Conservation (phyloP, 805 yeast genomes). For the Candida germanica region DNA sequence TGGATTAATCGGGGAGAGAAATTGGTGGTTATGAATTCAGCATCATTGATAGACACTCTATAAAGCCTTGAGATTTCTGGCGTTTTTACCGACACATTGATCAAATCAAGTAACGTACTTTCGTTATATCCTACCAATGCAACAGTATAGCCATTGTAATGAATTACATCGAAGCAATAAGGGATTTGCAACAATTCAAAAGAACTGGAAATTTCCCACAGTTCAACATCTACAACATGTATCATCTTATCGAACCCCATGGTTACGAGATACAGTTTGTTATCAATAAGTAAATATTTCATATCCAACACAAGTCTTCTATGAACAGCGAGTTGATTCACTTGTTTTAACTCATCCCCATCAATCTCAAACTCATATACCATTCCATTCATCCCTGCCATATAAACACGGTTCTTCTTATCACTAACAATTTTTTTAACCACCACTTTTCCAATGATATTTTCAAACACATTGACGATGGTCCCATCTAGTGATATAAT, state of each 20-base stretch:
- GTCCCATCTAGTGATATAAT: slow-evolving; percentile 17
- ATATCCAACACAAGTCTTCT: slow-evolving; percentile 37
- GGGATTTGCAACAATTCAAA: slow-evolving; percentile 49
- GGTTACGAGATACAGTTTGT: slow-evolving; percentile 42
- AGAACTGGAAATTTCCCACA: slow-evolving; percentile 14
- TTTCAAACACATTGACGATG: slow-evolving; percentile 17
- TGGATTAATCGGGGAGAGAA: slow-evolving; percentile 53
- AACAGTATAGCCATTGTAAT: slow-evolving; percentile 27
- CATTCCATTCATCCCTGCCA: slow-evolving; percentile 56
- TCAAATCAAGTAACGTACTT: slow-evolving; percentile 49
- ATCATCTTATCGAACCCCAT: slow-evolving; percentile 60
- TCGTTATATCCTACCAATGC: slow-evolving; percentile 59
- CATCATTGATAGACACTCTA: slow-evolving; percentile 64
- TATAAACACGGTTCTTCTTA: slow-evolving; percentile 24
- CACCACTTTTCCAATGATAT: slow-evolving; percentile 19
- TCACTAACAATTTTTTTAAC: slow-evolving; percentile 35
- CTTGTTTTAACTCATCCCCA: slow-evolving; percentile 4
- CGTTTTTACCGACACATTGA: not conserved
- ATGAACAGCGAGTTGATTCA: slow-evolving; percentile 28
- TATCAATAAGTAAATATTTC: slow-evolving; percentile 19
- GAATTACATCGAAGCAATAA: slow-evolving; percentile 44
- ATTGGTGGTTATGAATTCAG: slow-evolving; percentile 63
- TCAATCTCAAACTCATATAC: slow-evolving; percentile 14
- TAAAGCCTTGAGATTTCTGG: slow-evolving; percentile 29
- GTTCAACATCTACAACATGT: slow-evolving; percentile 17